Conservation (phyloP, 2,329 filamentous ascomycete species). For the Fusarium floridanum region DNA sequence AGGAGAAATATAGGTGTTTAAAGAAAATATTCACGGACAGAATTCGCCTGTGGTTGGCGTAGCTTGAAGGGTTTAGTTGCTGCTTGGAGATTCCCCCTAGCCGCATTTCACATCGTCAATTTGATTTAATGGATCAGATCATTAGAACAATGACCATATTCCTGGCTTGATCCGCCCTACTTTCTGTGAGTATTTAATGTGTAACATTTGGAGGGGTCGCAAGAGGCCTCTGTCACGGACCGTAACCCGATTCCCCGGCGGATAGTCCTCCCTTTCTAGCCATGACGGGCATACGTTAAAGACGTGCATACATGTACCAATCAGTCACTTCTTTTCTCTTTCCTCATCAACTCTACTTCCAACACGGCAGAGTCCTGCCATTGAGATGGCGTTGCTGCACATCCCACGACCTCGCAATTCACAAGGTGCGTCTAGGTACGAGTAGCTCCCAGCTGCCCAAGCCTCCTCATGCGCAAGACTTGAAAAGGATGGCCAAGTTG, state of each 20-base stretch:
- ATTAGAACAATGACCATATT: neutral
- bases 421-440: neutral
- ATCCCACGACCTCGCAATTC: neutral
- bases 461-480: slow-evolving; percentile 8
- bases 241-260: neutral
- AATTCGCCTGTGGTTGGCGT: neutral
- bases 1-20: neutral
- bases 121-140: neutral
- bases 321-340: slow-evolving; percentile 2
- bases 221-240: neutral
- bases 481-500: neutral
- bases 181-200: neutral
- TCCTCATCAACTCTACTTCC: slow-evolving; percentile 2
- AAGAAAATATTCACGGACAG: neutral
- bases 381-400: neutral
- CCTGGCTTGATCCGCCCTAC: neutral
- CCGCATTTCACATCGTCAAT: neutral
- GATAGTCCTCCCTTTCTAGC: neutral
- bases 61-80: neutral
- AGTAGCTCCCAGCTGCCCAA: slow-evolving; percentile 9
- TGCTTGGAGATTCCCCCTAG: neutral
- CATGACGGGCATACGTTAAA: neutral
- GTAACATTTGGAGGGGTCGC: neutral
- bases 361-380: slow-evolving; percentile 1
- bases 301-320: neutral